phyloP scores from a whole-genome alignment of 1,139 yeast species.

The Scheffersomyces stambukii region DNA sequence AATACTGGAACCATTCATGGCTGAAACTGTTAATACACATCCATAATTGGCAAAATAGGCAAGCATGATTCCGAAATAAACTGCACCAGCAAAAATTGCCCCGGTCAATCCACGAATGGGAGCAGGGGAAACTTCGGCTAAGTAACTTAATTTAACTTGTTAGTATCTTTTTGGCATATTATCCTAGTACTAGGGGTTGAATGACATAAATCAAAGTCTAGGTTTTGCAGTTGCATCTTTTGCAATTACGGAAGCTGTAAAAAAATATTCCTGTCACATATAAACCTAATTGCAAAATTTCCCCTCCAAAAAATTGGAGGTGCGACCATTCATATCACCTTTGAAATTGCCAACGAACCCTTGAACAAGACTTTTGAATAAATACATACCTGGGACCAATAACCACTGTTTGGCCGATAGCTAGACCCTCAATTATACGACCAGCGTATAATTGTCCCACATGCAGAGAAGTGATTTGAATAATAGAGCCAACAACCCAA shows the following conservation, averaged over 20 bases:
- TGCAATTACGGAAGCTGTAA: no score
- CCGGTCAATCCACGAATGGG: conserved; percentile 49
- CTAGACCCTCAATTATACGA: conserved; percentile 50
- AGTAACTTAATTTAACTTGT: conserved; percentile 4
- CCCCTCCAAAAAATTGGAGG: no score
- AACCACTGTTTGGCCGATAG: conserved; percentile 55
- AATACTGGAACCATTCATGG: conserved; percentile 5
- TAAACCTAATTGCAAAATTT: no score
- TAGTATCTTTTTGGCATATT: not conserved
- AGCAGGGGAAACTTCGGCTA: conserved; percentile 52
- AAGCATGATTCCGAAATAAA: conserved; percentile 50
- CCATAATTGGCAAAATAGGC: conserved; percentile 49
- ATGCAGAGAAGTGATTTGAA: conserved; percentile 41
- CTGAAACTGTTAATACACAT: conserved; percentile 28
- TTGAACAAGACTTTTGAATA: not conserved
- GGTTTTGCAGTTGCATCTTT: no score
- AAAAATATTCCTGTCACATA: no score
- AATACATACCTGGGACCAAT: conserved; percentile 46
- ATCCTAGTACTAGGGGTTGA: no score
- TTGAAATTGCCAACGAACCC: no score
- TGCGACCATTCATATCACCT: no score
- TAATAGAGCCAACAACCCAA: conserved; percentile 46
- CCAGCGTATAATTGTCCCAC: conserved; percentile 54
- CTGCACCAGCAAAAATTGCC: conserved; percentile 52
- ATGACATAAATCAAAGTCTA: no score